Base-by-base conservation (phyloP, 306 rosid genomes). In the Cicer yamashitae region DNA sequence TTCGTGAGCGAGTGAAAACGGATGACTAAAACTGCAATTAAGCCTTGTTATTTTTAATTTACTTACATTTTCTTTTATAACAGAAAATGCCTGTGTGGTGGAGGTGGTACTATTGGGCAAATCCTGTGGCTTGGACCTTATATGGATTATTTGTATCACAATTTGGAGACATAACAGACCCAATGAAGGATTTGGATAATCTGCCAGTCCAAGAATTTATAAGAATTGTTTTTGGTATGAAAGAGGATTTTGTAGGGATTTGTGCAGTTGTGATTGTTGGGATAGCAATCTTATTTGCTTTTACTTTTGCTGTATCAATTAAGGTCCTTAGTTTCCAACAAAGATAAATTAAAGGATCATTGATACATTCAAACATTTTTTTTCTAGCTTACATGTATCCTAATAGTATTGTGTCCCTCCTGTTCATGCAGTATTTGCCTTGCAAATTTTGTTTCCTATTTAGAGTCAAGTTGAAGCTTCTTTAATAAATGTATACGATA, bases 81-180 rank as follows among this genome's bases (percentile, higher is more conserved):
- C 20, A 53, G 83, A 74, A 53, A 8, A 81, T 84, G 18, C 88
- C 98, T 7, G 65, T 89, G 20, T 93, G 98, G 98, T 93, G 98
- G 98, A 86, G 86, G 76, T 93, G 98, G 98, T 89, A 85, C 72
- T 88, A 88, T 12, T 91, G 98, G 97, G 74, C 68, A 18, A 79
- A 90, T 48, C 98, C 98, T 0, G 73, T 91, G 60, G 89, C 93
- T 1, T 91, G 98, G 98, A 93, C 88, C 5, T 77, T 91, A 74
- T 91, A 93, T 70, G 98, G 98, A 59, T 56, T 88, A 79, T 56
- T 89, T 47, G 88, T 78, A 25, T 93, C 98, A 8, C 97, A 93
- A 43, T 91, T 70, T 69, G 94, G 89, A 77, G 86, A 89, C 22
- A 17, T 75, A 15, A 75, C 73, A 2, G 39, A 45, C 48, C 37